Base-by-base conservation (phyloP, 164 flowering plant genomes). In the Kalanchoe fedtschenkoi region DNA sequence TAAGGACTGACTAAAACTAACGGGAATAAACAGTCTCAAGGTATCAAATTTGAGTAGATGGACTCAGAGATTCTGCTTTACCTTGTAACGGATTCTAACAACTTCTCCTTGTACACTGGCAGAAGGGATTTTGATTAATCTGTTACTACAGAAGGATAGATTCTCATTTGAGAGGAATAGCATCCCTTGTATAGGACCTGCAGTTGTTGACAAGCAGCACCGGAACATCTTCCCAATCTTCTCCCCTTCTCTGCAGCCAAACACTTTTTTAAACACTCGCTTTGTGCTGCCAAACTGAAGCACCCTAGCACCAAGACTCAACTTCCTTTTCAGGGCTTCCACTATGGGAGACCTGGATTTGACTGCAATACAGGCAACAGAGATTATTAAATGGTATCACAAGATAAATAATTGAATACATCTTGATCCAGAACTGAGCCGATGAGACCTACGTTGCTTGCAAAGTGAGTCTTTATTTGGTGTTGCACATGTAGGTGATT, bases 121-220 rank as follows among this genome's bases (percentile, higher is more conserved):
- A 39, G 72, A 64, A 5, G 61, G 35, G 34, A 33, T 51, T 43
- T 55, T 61, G 55, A 69, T 65, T 6, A 68, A 28, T 44, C 51
- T 65, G 43, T 65, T 65, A 43, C 72, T 65, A 62, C 72, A 65
- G 34, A 69, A 69, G 6, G 68, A 53, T 22, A 69, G 22, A 14
- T 57, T 60, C 19, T 69, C 65, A 1, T 60, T 61, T 41, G 72
- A 69, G 37, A 69, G 47, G 47, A 69, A 69, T 21, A 69, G 65
- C 29, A 61, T 41, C 14, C 65, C 65, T 46, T 46, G 34, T 43
- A 62, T 62, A 1, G 64, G 64, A 44, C 64, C 64, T 41, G 64
- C 72, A 56, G 65, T 63, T 17, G 65, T 63, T 34, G 58, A 63
- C 26, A 63, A 34, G 21, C 34, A 63, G 65, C 65, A 63, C 38